Evolutionary conservation across 345 rosid species (phyloP).

Genomic region (Clarkia xantiana): DNA sequence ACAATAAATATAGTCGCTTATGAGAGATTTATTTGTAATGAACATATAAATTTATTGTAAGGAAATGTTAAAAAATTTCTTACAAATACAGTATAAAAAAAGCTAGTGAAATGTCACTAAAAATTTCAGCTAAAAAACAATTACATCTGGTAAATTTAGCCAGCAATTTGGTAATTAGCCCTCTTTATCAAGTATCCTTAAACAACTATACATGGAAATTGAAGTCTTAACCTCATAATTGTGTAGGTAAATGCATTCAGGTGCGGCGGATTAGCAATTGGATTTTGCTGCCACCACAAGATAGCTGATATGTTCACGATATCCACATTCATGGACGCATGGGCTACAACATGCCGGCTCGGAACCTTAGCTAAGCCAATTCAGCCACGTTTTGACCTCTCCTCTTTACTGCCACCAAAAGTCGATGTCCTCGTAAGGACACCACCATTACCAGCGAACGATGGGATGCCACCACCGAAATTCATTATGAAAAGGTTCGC

Average conservation of each 20-base stretch:
- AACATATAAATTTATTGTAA: too few species aligned
- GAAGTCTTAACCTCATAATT: too few species aligned
- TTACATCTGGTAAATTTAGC: too few species aligned
- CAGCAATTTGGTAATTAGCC: too few species aligned
- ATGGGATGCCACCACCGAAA: slow-evolving; percentile 1
- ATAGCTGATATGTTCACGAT: slow-evolving; percentile 2
- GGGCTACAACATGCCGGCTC: slow-evolving; percentile 1
- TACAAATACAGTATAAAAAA: too few species aligned
- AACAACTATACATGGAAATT: too few species aligned
- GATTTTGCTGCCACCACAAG: slow-evolving; percentile 1
- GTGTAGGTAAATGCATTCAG: background rate
- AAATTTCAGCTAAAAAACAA: too few species aligned
- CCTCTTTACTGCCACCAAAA: slow-evolving; percentile 8
- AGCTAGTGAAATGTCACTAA: too few species aligned
- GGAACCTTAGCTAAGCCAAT: background rate
- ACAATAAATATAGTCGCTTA: too few species aligned
- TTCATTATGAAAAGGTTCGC: slow-evolving; percentile 8
- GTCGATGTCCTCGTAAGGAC: background rate
- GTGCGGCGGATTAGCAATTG: slow-evolving; percentile 3
- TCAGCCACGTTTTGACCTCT: slow-evolving; percentile 9
- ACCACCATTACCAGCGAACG: background rate
- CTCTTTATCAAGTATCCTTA: too few species aligned
- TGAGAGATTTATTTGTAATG: too few species aligned
- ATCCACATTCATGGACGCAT: background rate
- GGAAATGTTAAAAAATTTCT: too few species aligned